Evolutionary conservation across 2,329 filamentous ascomycete genomes (phyloP), one percentile per base, ranked within the genome.

Genomic region (Coniochaeta hoffmannii): DNA sequence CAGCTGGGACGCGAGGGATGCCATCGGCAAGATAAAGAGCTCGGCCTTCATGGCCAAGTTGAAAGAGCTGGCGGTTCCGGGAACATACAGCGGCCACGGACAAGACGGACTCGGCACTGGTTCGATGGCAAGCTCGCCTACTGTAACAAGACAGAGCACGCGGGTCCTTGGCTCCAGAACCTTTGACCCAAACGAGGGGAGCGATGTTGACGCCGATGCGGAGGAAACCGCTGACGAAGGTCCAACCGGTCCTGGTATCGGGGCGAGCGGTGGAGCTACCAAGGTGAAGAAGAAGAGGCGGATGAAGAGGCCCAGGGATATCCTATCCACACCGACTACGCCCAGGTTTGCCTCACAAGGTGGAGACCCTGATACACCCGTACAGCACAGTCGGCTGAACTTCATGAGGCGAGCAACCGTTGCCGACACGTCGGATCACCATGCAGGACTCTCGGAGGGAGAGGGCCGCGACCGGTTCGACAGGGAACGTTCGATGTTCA

Each of bases 171-270:
- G 60, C 11, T 46, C 26, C 41, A 24, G 41, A 19, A 57, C 76
- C 44, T 74, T 74, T 26, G 79, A 81, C 57, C 80, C 79, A 59
- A 84, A 82, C 19, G 49, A 51, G 31, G 49, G 30, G 14, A 89
- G 85, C 67, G 89, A 92, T 68, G 83, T 78, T 14, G 86, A 88
- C 64, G 86, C 88, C 1, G 90, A 94, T 68, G 89, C 87, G 1
- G 92, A 96, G 67, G 90, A 94, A 66, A 96, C 90, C 46, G 89
- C 86, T 0, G 90, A 91, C 53, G 92, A 96, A 66, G 41, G 41
- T 9, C 41, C 41, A 5, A 28, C 22, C 11, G 41, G 41, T n/a
- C 41, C 41, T n/a, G 12, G 19, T 14, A 11, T 9, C n/a, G 19
- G 24, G 15, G 79, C 78, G n/a, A 64, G 71, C n/a, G 66, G 72